Percentiles rank a stretch among this genome's conserved stretches.
Conservation (phyloP, 305 asterid species). For the Striga hermonthica region DNA sequence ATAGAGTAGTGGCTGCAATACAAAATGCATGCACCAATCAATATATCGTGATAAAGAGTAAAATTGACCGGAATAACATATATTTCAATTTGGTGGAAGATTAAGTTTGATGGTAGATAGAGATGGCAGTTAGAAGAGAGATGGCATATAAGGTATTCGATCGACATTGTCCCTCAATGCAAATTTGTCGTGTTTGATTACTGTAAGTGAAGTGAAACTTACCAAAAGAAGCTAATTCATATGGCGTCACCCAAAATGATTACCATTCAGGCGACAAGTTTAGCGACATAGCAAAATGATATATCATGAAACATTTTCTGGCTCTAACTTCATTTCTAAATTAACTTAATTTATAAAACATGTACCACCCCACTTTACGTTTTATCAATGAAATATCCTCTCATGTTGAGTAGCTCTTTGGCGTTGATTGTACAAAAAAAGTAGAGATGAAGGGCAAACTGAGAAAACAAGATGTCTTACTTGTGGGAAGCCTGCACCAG, state of each 20-base stretch:
- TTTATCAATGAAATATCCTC: too few relatives aligned
- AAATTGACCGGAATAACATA: not conserved
- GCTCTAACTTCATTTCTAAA: not conserved
- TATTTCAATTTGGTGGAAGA: too few relatives aligned
- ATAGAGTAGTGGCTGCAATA: slow-evolving; percentile 66
- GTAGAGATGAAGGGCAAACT: not conserved
- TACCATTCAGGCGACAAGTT: not conserved
- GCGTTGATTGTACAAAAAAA: too few relatives aligned
- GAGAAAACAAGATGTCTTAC: slow-evolving; percentile 43
- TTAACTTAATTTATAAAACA: not conserved
- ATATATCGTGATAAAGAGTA: slow-evolving; percentile 23
- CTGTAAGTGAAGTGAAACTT: too few relatives aligned
- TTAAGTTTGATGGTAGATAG: too few relatives aligned
- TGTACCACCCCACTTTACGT: not conserved
- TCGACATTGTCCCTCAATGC: too few relatives aligned
- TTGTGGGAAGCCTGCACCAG: slow-evolving; percentile 63
- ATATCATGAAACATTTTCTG: not conserved
- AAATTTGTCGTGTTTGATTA: too few relatives aligned
- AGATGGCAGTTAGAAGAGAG: too few relatives aligned
- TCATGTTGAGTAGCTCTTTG: too few relatives aligned
- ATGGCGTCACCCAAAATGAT: too few relatives aligned
- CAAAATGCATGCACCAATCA: slow-evolving; percentile 24
- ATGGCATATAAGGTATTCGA: too few relatives aligned
- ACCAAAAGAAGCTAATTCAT: too few relatives aligned
- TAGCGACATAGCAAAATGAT: not conserved